Conservation (phyloP, 805 yeast genomes). For the Lachancea nothofagi region DNA sequence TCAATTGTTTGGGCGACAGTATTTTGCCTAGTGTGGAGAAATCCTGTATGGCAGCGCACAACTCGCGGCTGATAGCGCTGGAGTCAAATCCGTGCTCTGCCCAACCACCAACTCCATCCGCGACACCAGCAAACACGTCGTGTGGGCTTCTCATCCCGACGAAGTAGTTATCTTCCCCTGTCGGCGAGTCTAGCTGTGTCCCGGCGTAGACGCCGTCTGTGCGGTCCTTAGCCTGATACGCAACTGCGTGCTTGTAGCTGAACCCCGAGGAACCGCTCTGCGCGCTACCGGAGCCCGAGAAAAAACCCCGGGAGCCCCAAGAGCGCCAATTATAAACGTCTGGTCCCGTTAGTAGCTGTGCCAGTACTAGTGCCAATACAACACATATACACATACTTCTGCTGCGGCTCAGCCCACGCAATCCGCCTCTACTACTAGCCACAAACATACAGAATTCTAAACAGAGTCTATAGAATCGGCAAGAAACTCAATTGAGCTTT, state of each 20-base stretch:
- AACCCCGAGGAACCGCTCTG: conserved; percentile 16
- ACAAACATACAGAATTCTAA: conserved; percentile 4
- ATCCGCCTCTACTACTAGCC: background rate
- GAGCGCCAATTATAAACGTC: conserved; percentile 4
- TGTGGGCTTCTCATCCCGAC: conserved; percentile 31
- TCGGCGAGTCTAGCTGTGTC: conserved; percentile 45
- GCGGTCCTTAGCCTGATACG: conserved; percentile 70
- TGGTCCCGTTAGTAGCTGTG: conserved; percentile 7
- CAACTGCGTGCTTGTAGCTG: conserved; percentile 56
- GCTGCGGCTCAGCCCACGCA: conserved; percentile 3
- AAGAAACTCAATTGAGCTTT: conserved; percentile 1
- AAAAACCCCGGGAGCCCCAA: conserved; percentile 6
- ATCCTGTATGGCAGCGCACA: conserved; percentile 53
- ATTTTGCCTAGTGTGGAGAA: conserved; percentile 13
- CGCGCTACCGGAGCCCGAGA: conserved; percentile 5
- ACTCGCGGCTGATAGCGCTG: conserved; percentile 75
- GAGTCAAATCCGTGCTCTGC: conserved; percentile 87
- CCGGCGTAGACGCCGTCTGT: conserved; percentile 41
- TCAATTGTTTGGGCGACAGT: conserved; percentile 41
- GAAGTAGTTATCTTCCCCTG: conserved; percentile 76
- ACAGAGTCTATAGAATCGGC: background rate
- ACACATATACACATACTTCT: conserved; percentile 5
- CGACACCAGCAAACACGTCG: conserved; percentile 62
- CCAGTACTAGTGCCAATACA: conserved; percentile 3
- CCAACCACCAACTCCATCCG: conserved; percentile 99